Base-by-base conservation (phyloP, 345 rosid genomes). In the Rubroshorea leprosula region DNA sequence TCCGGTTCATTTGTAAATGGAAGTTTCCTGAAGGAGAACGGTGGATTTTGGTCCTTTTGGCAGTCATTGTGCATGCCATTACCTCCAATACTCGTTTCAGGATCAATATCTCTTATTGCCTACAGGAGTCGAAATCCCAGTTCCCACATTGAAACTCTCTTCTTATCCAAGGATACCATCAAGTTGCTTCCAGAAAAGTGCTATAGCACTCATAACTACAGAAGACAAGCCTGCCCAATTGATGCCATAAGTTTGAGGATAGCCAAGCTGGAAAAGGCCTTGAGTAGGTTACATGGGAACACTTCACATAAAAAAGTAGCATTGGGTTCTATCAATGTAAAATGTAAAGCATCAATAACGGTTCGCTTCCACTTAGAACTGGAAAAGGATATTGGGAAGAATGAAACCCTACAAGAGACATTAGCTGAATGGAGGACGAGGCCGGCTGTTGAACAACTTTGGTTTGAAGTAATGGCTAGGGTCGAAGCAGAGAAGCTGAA, bases 111-210 rank as follows among this genome's bases (percentile, higher is more conserved):
- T 2, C 55, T 89, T 49, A 67, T 72, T 54, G 89, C 86, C 0
- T 74, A 76, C 71, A 72, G 52, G 74, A 72, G 69, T 41, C 49
- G 61, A 47, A 77, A 83, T 20, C 68, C 72, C 2, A 70, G 60
- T 66, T 72, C 78, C 6, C 55, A 23, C 43, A 74, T 85, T 51
- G 74, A 72, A 68, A 70, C 85, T 24, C 48, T 62, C 51, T 68
- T 65, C 60, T 69, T 69, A 49, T 68, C 85, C 6, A 20, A 69
- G 27, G 76, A 66, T 4, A 56, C 75, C 22, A 72, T 89, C 46
- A 80, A 83, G 59, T 66, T 89, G 73, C 77, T 75, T 19, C 71
- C 94, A 15, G 83, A 74, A 10, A 89, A 83, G 64, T 85, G 96
- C 55, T 83, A 89, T 45, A 49, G 27, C 35, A 64, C 58, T 23